Evolutionary conservation across 345 rosid genomes (phyloP), one percentile per base, ranked within the genome.

Genomic region (Brassica nigra): DNA sequence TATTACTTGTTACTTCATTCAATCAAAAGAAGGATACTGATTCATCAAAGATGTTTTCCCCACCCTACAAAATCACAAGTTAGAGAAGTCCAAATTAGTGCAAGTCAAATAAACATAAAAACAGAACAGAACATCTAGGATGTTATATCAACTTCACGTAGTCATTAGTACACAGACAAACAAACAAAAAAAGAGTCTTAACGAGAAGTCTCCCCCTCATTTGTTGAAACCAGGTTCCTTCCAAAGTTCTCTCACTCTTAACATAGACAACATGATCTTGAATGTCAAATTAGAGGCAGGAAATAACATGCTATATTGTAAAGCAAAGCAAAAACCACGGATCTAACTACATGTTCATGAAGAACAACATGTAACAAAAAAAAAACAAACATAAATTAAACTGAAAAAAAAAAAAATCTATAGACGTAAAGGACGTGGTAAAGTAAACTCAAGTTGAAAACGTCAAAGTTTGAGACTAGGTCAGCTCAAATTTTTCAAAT

Each of bases 41-140:
- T 93, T 95, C 98, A 95, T 95, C 92, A 91, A 85, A 10, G 97
- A 95, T 52, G 97, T 95, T 89, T 91, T 95, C 62, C 99, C 97
- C 11, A 95, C 99, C 89, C 99, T 95, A 87, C 67, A 85, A 66
- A 77, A 74, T 71, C 83, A 61, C 64, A 70, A 47, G 39, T 12
- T 37, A 77, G 14, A 80, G 0, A 74, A 27, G 10, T 33, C 20
- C 28, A 65, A 31, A 54, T 65, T 31, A 75, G 47, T 75, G 2
- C 44, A 44, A 64, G 42, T 31, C 47, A 20, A 54, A 36, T 16
- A 47, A 42, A 58, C 6, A 29, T 18, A 61, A 69, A 66, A 79
- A 42, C 1, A 62, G 4, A 72, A 66, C 3, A 58, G 4, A 66
- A 14, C 8, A 73, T 55, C 62, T 29, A 23, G 27, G 27, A 23